phyloP scores from a whole-genome alignment of 192 early-diverging fungal species.

The Allomyces macrogynus region DNA sequence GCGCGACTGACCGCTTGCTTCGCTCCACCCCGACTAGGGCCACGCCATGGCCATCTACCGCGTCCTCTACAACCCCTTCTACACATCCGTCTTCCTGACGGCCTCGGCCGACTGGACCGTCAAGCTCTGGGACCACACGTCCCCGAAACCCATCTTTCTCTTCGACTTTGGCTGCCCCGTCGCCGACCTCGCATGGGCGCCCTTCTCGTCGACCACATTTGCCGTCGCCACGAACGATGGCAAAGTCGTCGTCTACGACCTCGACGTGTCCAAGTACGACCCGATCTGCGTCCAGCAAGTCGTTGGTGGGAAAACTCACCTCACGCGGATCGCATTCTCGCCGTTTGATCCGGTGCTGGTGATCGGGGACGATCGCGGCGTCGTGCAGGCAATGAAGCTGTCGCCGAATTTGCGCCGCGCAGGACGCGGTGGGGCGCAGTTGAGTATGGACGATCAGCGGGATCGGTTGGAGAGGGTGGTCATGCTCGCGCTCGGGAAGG shows the following conservation, averaged over 20 bases:
- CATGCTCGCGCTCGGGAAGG: not conserved
- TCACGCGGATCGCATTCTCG: constrained; percentile 42
- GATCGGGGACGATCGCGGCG: constrained; percentile 36
- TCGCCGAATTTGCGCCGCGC: constrained; percentile 3
- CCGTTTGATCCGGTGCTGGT: constrained; percentile 35
- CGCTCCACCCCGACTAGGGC: constrained; percentile 12
- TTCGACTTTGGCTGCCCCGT: constrained; percentile 34
- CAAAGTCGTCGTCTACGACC: constrained; percentile 38
- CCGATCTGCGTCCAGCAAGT: constrained; percentile 39
- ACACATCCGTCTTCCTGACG: constrained; percentile 27
- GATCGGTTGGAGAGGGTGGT: not conserved
- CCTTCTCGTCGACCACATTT: constrained; percentile 39
- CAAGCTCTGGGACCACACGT: constrained; percentile 37
- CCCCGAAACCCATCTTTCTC: constrained; percentile 27
- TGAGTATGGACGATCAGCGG: not conserved
- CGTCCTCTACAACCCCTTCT: constrained; percentile 36
- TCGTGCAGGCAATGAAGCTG: constrained; percentile 27
- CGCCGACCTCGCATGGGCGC: constrained; percentile 40
- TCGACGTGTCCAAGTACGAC: constrained; percentile 38
- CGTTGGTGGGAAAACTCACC: constrained; percentile 27
- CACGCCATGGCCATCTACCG: constrained; percentile 42
- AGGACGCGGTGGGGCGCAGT: not conserved
- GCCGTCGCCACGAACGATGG: constrained; percentile 37
- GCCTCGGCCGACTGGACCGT: constrained; percentile 40
- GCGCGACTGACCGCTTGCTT: too few species aligned